These are phyloP conservation scores for Didymella pinodella DNA, from an alignment of 2,329 filamentous ascomycete species.

Conservation along the genomic window DNA sequence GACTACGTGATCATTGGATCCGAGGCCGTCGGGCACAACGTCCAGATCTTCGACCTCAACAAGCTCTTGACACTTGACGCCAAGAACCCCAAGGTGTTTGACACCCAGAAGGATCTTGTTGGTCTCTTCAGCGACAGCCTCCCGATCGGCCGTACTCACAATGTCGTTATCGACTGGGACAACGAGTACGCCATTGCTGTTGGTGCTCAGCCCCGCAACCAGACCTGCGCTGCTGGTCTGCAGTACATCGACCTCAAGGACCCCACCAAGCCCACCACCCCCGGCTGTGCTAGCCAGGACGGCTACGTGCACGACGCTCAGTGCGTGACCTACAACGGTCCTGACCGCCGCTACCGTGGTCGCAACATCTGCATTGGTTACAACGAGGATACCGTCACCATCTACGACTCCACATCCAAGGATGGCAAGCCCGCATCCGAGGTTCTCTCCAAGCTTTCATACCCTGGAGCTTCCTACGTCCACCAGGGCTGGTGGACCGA, in stretches of 20 bases:
- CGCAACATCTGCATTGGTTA: slow-evolving; percentile 65
- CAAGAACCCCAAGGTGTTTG: slow-evolving; percentile 42
- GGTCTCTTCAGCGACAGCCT: slow-evolving; percentile 37
- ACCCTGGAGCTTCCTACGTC: slow-evolving; percentile 63
- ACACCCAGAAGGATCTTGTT: slow-evolving; percentile 41
- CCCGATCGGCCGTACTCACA: slow-evolving; percentile 50
- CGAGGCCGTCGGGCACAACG: slow-evolving; percentile 59
- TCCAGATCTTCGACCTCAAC: slow-evolving; percentile 63
- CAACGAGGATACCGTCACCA: slow-evolving; percentile 62
- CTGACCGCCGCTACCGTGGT: slow-evolving; percentile 57
- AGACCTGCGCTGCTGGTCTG: slow-evolving; percentile 59
- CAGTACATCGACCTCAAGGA: slow-evolving; percentile 67
- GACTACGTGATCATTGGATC: slow-evolving; percentile 55
- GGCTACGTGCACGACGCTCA: slow-evolving; percentile 70
- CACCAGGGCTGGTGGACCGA: slow-evolving; percentile 66
- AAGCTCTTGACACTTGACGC: slow-evolving; percentile 44
- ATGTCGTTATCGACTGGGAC: slow-evolving; percentile 48
- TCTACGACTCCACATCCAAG: slow-evolving; percentile 62
- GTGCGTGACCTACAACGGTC: slow-evolving; percentile 64
- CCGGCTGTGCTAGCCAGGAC: slow-evolving; percentile 62
- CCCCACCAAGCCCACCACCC: slow-evolving; percentile 60
- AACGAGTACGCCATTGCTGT: slow-evolving; percentile 47
- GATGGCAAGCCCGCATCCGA: slow-evolving; percentile 63
- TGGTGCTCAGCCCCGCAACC: slow-evolving; percentile 44
- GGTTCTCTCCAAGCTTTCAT: slow-evolving; percentile 63